A percentile compares a stretch with the other conserved stretches of the same genome.
Conservation (phyloP, 805 yeast species). For the Maudiozyma saulgeensis region DNA sequence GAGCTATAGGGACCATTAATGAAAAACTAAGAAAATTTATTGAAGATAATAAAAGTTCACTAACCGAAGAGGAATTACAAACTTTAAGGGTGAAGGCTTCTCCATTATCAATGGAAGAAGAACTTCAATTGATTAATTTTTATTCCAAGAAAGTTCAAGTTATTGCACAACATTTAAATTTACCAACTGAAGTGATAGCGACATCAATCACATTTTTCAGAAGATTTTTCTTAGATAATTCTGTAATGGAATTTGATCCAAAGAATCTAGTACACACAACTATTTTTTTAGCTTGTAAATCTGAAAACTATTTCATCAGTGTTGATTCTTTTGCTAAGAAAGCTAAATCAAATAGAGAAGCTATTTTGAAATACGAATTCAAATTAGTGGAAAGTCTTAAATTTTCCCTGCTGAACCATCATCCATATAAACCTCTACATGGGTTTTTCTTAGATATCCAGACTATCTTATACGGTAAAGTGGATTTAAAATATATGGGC, state of each 20-base stretch:
- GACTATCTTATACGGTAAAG: slow-evolving; percentile 35
- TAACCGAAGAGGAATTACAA: slow-evolving; percentile 27
- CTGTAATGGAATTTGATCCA: slow-evolving; percentile 85
- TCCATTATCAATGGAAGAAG: slow-evolving; percentile 59
- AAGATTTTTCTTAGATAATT: slow-evolving; percentile 68
- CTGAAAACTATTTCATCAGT: slow-evolving; percentile 83
- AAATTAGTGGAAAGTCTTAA: slow-evolving; percentile 59
- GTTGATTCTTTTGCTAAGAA: slow-evolving; percentile 69
- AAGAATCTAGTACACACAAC: slow-evolving; percentile 72
- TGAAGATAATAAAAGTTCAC: slow-evolving; percentile 18
- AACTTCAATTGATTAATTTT: slow-evolving; percentile 52
- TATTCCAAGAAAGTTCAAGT: slow-evolving; percentile 65
- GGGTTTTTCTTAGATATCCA: slow-evolving; percentile 93
- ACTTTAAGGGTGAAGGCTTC: slow-evolving; percentile 26
- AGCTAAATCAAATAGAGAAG: slow-evolving; percentile 56
- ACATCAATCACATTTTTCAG: slow-evolving; percentile 79
- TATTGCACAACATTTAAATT: slow-evolving; percentile 59
- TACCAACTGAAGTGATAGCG: slow-evolving; percentile 83
- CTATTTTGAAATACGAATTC: slow-evolving; percentile 74
- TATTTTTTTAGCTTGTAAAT: slow-evolving; percentile 82
- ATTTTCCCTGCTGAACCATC: slow-evolving; percentile 79
- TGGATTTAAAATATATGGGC: slow-evolving; percentile 53
- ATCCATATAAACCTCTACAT: slow-evolving; percentile 81
- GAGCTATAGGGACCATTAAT: slow-evolving; percentile 35
- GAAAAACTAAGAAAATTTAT: slow-evolving; percentile 28